Percentiles rank a stretch among this genome's conserved stretches.
phyloP scores from a whole-genome alignment of 305 asterid species.

The Fraxinus platypoda region DNA sequence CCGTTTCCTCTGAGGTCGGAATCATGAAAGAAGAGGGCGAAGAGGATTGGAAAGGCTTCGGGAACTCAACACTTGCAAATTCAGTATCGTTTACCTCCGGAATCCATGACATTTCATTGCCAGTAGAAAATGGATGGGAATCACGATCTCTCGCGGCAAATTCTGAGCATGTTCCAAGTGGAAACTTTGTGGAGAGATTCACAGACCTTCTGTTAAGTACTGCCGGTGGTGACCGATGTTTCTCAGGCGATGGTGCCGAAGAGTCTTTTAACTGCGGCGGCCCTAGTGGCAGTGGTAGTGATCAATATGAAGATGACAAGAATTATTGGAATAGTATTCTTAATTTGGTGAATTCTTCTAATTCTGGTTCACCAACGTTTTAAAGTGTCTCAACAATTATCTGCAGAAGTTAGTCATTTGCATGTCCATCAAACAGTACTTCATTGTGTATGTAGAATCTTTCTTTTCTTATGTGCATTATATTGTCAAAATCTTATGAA shows the following conservation, averaged over 20 bases:
- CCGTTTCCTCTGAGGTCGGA: conserved; percentile 44
- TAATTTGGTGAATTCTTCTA: conserved; percentile 70
- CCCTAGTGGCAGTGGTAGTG: conserved; percentile 17
- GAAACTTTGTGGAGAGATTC: conserved; percentile 62
- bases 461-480: neutral
- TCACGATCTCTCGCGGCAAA: conserved; percentile 23
- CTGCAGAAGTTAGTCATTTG: neutral
- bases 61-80: conserved; percentile 20
- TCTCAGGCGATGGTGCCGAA: conserved; percentile 41
- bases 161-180: conserved; percentile 33
- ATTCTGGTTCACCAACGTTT: conserved; percentile 60
- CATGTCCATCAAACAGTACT: neutral
- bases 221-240: conserved; percentile 36
- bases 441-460: neutral
- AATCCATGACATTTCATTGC: conserved; percentile 27
- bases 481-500: neutral
- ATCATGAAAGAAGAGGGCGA: conserved; percentile 44
- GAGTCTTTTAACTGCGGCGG: conserved; percentile 43
- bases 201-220: conserved; percentile 69
- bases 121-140: conserved; percentile 31
- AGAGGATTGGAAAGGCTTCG: conserved; percentile 50
- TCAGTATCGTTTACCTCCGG: conserved; percentile 31
- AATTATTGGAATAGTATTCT: conserved; percentile 85
- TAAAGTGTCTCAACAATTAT: conserved; percentile 17
- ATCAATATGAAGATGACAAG: conserved; percentile 37